Percentiles rank a stretch among this genome's conserved stretches.
Evolutionary conservation across 2,329 filamentous ascomycete species (phyloP).

Genomic region (Hymenoscyphus scutula): DNA sequence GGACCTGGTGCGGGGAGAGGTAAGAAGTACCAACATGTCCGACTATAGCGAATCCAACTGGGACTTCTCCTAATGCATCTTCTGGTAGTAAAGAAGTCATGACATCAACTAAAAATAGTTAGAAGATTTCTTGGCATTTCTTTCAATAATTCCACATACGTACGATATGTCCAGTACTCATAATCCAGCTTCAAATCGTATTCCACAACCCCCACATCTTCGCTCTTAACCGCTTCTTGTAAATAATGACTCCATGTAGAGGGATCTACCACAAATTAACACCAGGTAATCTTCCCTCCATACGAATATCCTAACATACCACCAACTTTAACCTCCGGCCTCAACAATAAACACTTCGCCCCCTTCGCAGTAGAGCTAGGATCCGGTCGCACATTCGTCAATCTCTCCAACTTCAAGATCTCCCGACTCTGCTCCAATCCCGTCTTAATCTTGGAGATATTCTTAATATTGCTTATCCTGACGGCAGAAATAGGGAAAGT

Average conservation of each 20-base stretch:
- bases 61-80: constrained; percentile 75
- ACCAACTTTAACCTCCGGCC: constrained; percentile 52
- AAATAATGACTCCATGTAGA: constrained; percentile 75
- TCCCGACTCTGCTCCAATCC: constrained; percentile 65
- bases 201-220: constrained; percentile 69
- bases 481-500: constrained; percentile 76
- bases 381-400: constrained; percentile 62
- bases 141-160: constrained; percentile 29
- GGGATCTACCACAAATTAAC: constrained; percentile 48
- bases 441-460: constrained; percentile 70
- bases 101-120: constrained; percentile 55
- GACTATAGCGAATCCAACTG: constrained; percentile 81
- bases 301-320: constrained; percentile 36
- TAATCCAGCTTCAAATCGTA: constrained; percentile 78
- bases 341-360: constrained; percentile 59
- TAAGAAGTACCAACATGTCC: constrained; percentile 72
- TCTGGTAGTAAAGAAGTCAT: constrained; percentile 78
- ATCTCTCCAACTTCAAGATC: constrained; percentile 60
- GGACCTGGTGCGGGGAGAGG: constrained; percentile 3
- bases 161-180: constrained; percentile 81
- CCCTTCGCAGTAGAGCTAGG: constrained; percentile 58
- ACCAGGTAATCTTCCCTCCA: background rate
- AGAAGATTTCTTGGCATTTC: constrained; percentile 7
- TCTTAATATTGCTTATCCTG: constrained; percentile 68
- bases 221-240: constrained; percentile 63